These are phyloP conservation scores for Tuber borchii DNA, from an alignment of 495 filamentous ascomycete genomes.

Conservation along the genomic window DNA sequence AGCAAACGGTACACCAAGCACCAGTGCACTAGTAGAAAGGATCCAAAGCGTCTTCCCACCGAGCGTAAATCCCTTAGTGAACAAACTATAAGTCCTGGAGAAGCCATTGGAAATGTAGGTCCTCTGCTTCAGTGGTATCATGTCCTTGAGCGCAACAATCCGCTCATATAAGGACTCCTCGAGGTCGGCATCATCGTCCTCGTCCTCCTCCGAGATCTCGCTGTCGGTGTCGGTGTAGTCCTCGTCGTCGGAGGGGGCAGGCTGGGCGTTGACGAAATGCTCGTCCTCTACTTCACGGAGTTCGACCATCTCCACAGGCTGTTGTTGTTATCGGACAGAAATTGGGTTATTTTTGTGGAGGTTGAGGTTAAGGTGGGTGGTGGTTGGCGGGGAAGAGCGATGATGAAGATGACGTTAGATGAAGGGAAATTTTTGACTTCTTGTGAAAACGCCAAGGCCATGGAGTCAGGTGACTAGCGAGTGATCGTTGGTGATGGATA, in stretches of 20 bases:
- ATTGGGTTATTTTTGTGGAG: not conserved
- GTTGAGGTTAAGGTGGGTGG: not conserved
- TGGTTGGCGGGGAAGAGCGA: not conserved
- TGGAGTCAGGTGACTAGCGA: not conserved
- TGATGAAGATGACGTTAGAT: not conserved
- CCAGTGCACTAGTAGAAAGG: conserved; percentile 73
- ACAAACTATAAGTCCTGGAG: conserved; percentile 53
- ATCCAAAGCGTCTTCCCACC: conserved; percentile 81
- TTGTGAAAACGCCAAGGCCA: not conserved
- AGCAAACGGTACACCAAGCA: conserved; percentile 87
- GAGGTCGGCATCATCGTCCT: conserved; percentile 46
- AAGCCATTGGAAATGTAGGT: conserved; percentile 59
- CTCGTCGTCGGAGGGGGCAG: conserved; percentile 60
- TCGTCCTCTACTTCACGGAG: conserved; percentile 94
- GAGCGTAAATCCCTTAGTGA: conserved; percentile 58
- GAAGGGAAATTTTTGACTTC: not conserved
- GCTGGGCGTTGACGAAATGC: conserved; percentile 72
- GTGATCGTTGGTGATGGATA: not conserved
- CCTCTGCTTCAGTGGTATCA: conserved; percentile 77
- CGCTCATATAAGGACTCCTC: conserved; percentile 70
- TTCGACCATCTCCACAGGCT: conserved; percentile 71
- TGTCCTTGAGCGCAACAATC: conserved; percentile 78
- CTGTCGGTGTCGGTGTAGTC: conserved; percentile 85
- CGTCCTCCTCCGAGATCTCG: conserved; percentile 57
- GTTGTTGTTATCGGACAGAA: not conserved